Evolutionary conservation across 257 asterid genomes (phyloP).

Genomic region (Solanum okadae): DNA sequence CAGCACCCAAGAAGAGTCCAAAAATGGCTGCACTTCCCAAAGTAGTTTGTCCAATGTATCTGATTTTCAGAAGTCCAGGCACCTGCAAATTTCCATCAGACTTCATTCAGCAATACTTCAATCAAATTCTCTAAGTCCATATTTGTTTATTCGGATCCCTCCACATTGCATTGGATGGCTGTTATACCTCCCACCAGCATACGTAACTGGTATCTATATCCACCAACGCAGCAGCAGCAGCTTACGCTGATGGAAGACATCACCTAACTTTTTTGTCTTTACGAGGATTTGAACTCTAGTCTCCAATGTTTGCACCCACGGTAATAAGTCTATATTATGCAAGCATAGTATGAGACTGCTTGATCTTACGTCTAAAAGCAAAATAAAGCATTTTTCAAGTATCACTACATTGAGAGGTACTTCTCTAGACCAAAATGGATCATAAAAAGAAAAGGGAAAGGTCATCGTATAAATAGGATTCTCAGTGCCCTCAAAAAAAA

Average conservation of each 20-base stretch:
- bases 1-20: neutral
- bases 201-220: neutral
- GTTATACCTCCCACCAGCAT: neutral
- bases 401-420: neutral
- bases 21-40: conserved; percentile 51
- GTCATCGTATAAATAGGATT: neutral
- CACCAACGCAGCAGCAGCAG: too few relatives aligned
- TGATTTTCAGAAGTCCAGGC: conserved; percentile 72
- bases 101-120: neutral
- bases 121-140: neutral
- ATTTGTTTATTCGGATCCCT: neutral
- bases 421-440: neutral
- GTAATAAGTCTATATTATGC: neutral
- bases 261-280: neutral
- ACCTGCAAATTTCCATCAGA: conserved; percentile 34
- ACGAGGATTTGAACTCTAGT: neutral
- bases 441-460: neutral
- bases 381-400: neutral
- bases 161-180: neutral
- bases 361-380: neutral
- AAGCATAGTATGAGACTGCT: neutral
- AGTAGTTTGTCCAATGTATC: conserved; percentile 78
- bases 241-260: neutral
- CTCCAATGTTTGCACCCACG: neutral
- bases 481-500: neutral